These are phyloP conservation scores for Annulohypoxylon moriforme DNA, from an alignment of 495 filamentous ascomycete genomes.

Conservation along the genomic window DNA sequence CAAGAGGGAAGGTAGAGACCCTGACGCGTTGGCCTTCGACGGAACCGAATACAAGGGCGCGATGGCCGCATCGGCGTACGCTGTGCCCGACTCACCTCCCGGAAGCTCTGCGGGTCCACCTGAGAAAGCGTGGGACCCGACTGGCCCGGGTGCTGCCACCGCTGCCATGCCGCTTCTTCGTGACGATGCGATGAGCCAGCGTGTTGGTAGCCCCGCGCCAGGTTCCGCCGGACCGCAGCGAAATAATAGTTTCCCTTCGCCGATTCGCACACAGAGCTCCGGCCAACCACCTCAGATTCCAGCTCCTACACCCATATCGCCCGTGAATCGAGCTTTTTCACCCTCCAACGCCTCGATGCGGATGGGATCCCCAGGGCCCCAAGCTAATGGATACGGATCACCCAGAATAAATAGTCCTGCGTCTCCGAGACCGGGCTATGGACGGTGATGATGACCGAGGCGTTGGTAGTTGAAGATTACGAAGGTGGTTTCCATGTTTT, in stretches of 20 bases:
- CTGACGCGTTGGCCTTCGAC: constrained; percentile 55
- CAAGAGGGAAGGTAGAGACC: constrained; percentile 57
- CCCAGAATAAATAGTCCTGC: constrained; percentile 35
- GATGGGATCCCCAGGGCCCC: constrained; percentile 45
- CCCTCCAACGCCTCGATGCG: constrained; percentile 41
- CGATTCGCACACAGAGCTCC: constrained; percentile 45
- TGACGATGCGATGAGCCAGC: constrained; percentile 46
- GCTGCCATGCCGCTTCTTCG: constrained; percentile 50
- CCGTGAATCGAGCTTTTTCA: constrained; percentile 50
- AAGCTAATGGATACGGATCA: constrained; percentile 37
- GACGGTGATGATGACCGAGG: constrained; percentile 4
- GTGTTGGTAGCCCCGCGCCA: constrained; percentile 36
- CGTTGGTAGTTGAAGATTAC: constrained; percentile 4
- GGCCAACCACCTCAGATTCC: constrained; percentile 37
- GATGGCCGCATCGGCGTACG: constrained; percentile 46
- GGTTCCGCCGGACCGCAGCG: constrained; percentile 25
- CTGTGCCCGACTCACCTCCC: constrained; percentile 51
- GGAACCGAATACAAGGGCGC: constrained; percentile 54
- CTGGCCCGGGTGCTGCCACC: constrained; percentile 39
- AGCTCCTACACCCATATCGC: constrained; percentile 23
- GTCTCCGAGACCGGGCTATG: constrained; percentile 23
- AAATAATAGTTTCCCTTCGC: constrained; percentile 35
- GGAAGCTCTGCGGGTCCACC: constrained; percentile 42
- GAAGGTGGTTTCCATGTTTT: constrained; percentile 4
- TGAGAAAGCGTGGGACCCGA: constrained; percentile 47